Evolutionary conservation across 2,329 filamentous ascomycete genomes (phyloP), one percentile per base, ranked within the genome.

Genomic region (Fusarium cyanostomum): DNA sequence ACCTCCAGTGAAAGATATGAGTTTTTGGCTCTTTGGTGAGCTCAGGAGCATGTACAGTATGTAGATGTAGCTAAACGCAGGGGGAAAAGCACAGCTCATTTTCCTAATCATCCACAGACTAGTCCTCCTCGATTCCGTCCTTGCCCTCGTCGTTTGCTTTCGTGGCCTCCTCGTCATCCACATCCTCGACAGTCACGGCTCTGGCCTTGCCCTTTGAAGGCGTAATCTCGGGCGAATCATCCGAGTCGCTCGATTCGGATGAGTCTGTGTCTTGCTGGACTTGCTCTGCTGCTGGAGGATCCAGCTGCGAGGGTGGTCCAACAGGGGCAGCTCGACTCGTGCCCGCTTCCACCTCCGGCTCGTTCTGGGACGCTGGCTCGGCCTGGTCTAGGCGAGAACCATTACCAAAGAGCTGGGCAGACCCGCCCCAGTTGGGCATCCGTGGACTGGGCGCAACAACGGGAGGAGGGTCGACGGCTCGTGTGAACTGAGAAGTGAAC

Each of bases 391-490:
- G 37, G 24, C 71, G 69, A 34, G 70, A 52, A 15, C 73, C 73
- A 43, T 70, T 74, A 13, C 73, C 73, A 53, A 84, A 84, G 1
- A 84, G 72, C 66, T 84, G 83, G 13, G 81, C 77, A 3, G 80
- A 73, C 12, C 81, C 80, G 42, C 81, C 81, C 83, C 84, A 86
- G 54, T 79, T 81, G 6, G 83, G 82, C 56, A 79, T 70, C 18
- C 81, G 70, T 13, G 82, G 81, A 18, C 79, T 82, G 3, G 82
- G 82, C 5, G 82, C 79, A 12, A 82, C 78, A 13, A 84, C 80
- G 5, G 73, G 59, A 7, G 73, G 66, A 3, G 71, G 53, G 9
- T 75, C 73, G 7, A 57, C 52, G 7, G 57, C 48, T 7, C 52
- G 58, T 3, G 61, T 56, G 26, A 62, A 66, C 26, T 64, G 59